A percentile compares a stretch with the other conserved stretches of the same genome.
phyloP scores from a whole-genome alignment of 2,329 filamentous ascomycete species.

The Pseudonectria foliicola region DNA sequence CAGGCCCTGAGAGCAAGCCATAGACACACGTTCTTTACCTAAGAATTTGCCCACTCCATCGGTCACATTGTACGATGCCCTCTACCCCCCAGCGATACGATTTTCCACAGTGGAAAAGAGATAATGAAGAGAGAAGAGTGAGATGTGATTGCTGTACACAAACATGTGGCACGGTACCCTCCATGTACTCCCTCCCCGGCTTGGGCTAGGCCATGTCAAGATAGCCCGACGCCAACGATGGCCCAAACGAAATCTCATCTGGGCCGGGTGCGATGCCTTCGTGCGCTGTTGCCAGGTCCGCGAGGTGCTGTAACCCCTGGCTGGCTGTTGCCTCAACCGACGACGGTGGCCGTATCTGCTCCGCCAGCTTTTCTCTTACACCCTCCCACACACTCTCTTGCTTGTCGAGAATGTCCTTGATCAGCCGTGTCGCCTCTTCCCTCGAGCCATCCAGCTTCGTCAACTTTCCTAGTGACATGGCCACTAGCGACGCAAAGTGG shows the following conservation, averaged over 20 bases:
- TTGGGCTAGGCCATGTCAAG: constrained; percentile 27
- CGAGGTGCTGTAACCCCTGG: constrained; percentile 53
- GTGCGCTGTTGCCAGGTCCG: constrained; percentile 46
- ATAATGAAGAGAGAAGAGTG: not conserved
- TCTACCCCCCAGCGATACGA: no score
- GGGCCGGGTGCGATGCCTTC: constrained; percentile 24
- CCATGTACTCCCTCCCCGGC: no score
- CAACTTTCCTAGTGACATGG: constrained; percentile 55
- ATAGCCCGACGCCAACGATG: constrained; percentile 29
- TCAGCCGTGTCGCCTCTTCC: constrained; percentile 48
- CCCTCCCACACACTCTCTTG: constrained; percentile 50
- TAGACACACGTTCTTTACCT: no score
- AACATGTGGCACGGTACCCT: no score
- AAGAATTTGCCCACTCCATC: no score
- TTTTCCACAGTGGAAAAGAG: no score
- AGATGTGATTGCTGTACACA: not conserved
- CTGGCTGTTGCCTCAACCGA: constrained; percentile 36
- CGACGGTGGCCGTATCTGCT: constrained; percentile 28
- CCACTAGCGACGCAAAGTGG: constrained; percentile 55
- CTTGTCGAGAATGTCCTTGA: constrained; percentile 50
- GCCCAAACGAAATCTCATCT: constrained; percentile 26
- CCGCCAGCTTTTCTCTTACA: constrained; percentile 38
- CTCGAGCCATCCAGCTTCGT: constrained; percentile 46
- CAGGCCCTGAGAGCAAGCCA: no score
- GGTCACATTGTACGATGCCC: no score